Conservation (phyloP, 1,284 basidiomycete genomes). For the Cryptococcus sp. region DNA sequence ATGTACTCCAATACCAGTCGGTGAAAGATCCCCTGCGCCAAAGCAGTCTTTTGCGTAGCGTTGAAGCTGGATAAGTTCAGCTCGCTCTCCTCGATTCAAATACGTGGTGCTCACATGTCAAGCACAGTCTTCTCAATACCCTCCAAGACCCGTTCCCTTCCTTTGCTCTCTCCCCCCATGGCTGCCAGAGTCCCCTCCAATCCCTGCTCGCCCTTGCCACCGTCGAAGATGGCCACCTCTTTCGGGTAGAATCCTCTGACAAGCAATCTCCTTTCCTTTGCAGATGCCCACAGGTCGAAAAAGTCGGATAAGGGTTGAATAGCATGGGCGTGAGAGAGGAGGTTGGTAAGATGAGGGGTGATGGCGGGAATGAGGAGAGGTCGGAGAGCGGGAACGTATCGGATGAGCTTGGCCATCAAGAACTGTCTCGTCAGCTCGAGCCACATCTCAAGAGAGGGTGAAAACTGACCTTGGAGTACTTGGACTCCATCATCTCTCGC, state of each 20-base stretch:
- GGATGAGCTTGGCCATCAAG: constrained; percentile 74
- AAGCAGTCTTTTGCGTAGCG: constrained; percentile 78
- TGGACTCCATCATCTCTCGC: constrained; percentile 69
- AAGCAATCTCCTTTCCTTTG: constrained; percentile 70
- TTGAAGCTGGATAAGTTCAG: too few species aligned
- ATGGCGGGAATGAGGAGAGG: constrained; percentile 65
- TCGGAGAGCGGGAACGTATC: constrained; percentile 65
- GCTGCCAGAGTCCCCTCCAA: constrained; percentile 62
- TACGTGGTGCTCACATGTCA: constrained; percentile 57
- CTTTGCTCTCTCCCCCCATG: constrained; percentile 53
- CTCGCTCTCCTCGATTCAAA: background rate
- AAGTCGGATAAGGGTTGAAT: constrained; percentile 74
- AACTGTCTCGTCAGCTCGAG: constrained; percentile 52
- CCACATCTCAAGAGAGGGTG: background rate
- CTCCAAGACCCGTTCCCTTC: constrained; percentile 59
- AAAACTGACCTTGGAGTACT: constrained; percentile 71
- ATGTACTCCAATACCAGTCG: constrained; percentile 53
- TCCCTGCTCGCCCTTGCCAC: constrained; percentile 54
- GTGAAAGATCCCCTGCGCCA: constrained; percentile 78
- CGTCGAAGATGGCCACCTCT: constrained; percentile 71
- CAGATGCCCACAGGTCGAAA: constrained; percentile 76
- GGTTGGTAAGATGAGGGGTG: constrained; percentile 62
- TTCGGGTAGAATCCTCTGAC: constrained; percentile 82
- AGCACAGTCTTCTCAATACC: constrained; percentile 66
- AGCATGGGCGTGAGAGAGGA: constrained; percentile 76